Evolutionary conservation across 306 rosid genomes (phyloP).

Genomic region (Pyrus pyrifolia): DNA sequence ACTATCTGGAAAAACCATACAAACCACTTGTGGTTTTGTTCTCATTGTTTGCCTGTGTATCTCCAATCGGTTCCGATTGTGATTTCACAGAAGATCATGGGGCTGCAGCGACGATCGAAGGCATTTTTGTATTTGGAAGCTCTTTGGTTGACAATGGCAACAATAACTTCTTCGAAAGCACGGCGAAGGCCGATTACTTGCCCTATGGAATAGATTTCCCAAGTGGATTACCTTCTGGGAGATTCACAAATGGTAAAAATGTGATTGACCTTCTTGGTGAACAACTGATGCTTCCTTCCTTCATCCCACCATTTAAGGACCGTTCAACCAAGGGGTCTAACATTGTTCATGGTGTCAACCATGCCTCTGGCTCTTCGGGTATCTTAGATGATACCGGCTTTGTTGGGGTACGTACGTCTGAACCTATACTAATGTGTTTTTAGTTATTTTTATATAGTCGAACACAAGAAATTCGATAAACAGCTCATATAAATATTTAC

Average conservation of each 20-base stretch:
- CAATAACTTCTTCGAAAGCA: conserved; percentile 31
- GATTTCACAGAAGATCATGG: not conserved
- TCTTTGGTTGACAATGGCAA: conserved; percentile 52
- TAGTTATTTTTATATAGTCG: not conserved
- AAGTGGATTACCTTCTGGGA: conserved; percentile 28
- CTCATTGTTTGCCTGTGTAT: not conserved
- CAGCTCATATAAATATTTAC: too few species aligned
- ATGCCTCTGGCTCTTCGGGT: conserved; percentile 46
- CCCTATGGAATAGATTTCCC: conserved; percentile 46
- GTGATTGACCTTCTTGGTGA: conserved; percentile 23
- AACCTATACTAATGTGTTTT: not conserved
- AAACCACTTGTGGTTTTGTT: not conserved
- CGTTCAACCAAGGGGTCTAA: conserved; percentile 28
- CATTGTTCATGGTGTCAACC: conserved; percentile 41
- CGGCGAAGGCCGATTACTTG: conserved; percentile 34
- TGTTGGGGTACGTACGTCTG: conserved; percentile 26
- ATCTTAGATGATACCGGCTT: conserved; percentile 39
- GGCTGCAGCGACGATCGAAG: conserved; percentile 7
- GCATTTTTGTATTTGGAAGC: conserved; percentile 51
- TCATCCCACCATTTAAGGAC: conserved; percentile 11
- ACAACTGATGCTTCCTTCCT: conserved; percentile 4
- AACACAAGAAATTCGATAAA: not conserved
- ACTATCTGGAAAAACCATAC: not conserved
- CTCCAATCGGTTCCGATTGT: not conserved
- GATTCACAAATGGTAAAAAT: conserved; percentile 49